Evolutionary conservation across 1,139 yeast species (phyloP), one percentile per base, ranked within the genome.

Genomic region (Pichia cactophila): DNA sequence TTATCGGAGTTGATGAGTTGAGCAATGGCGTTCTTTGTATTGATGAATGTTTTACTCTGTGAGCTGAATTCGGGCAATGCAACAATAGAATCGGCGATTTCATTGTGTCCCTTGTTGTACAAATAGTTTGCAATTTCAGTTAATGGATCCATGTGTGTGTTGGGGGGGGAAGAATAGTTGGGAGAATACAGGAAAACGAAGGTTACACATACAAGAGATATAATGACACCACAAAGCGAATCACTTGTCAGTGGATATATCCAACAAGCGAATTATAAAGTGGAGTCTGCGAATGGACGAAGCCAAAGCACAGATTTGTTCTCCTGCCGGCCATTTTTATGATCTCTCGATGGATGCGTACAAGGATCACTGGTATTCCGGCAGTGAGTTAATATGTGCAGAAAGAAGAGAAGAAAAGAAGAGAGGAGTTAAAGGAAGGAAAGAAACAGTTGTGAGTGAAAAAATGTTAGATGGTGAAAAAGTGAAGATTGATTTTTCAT

Each of bases 321-420:
- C 66, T 63, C 60, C 67, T 59, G 63, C 62, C 64, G 51, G 67
- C 67, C 67, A 63, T 63, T 63, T 63, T 54, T 62, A 64, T 65
- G 60, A 56, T 57, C 52, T 49, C 53, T 58, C 58, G 66, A 62
- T 50, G 51, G 64, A 56, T 42, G 62, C 48, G 51, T 39, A 63
- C 58, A 55, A 55, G 58, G 55, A 55, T 56, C 63, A 65, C 67
- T 63, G 67, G 67, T 63, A 62, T 46, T 63, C 65, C 67, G 58
- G 62, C 61, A 63, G 66, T 60, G 58, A 38, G 38, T 56, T 49
- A 57, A 54, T 59, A 58, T 58, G 59, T 57, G 57, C 43, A 46
- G 41, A 51, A 56, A 45, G 51, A 54, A 47, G 41, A 20, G 26
- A 40, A 37, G 29, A 29, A 42, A 35, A 42, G 41, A 31, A 31